phyloP scores from a whole-genome alignment of 2,329 filamentous ascomycete genomes.

The Botrytis fragariae region DNA sequence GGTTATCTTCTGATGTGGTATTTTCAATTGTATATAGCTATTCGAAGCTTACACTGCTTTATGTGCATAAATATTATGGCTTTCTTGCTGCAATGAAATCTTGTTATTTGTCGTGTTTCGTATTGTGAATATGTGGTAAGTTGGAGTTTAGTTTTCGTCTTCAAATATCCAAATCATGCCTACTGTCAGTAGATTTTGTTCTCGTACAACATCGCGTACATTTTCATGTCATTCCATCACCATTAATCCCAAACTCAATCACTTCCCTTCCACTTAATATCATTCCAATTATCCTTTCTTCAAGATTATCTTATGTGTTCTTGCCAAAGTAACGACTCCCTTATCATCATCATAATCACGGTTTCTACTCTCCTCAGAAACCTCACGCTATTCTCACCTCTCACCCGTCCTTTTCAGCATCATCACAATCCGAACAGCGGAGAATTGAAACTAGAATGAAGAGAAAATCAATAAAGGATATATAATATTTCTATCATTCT shows the following conservation, averaged over 20 bases:
- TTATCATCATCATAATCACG: not conserved
- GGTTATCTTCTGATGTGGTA: not conserved
- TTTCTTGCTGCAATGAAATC: not conserved
- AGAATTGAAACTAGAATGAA: not conserved
- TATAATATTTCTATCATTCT: not conserved
- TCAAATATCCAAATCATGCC: not conserved
- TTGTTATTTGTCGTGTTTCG: not conserved
- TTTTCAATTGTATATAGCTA: conserved; percentile 2
- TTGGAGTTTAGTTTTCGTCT: not conserved
- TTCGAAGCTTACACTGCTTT: not conserved
- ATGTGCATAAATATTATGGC: not conserved
- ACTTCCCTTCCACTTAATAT: not conserved
- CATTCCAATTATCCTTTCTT: not conserved
- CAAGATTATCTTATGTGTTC: not conserved
- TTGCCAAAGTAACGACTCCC: no score
- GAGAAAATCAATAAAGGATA: not conserved
- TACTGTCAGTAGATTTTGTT: not conserved
- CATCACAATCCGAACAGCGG: fast-evolving
- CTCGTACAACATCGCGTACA: not conserved
- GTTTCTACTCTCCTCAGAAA: not conserved
- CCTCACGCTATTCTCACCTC: not conserved
- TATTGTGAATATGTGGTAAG: not conserved
- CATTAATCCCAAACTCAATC: not conserved
- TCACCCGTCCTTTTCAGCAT: not conserved
- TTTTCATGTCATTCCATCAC: not conserved